Base-by-base conservation (phyloP, 2,329 filamentous ascomycete species). In the Penicillium brasilianum region DNA sequence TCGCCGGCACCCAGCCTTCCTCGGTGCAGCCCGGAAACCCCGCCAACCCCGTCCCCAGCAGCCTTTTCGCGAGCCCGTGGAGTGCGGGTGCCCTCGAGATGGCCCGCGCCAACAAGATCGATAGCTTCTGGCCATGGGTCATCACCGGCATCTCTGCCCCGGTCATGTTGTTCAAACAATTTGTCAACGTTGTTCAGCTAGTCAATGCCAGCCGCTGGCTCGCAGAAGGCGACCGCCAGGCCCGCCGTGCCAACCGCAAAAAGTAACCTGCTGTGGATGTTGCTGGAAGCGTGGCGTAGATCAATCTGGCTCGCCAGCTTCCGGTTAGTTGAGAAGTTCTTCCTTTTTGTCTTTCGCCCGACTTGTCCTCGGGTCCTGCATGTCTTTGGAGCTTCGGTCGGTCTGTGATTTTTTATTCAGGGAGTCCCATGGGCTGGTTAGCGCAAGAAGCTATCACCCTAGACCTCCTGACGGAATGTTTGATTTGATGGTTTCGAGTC, bases 131-230 rank as follows among this genome's bases (percentile, higher is more conserved):
- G 71, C 90, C 91, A 0, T 93, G 90, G 95, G 85, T 95, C 53
- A 84, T 98, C 65, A 90, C 91, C 48, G 86, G 87, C 28, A 80
- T 96, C 69, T 93, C 91, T 71, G 88, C 90, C 68, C 93, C 93
- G 13, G 83, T 97, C 75, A 98, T 98, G 93, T 82, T 87, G 25
- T 84, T 88, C 69, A 99, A 99, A 85, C 95, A 99, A 76, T 84
- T 90, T 72, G 92, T 98, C 83, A 99, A 99, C 72, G 84, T 97
- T 54, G 85, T 98, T 51, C 95, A 99, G 82, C 85, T 99, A 70
- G 87, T 96, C 73, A 96, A 97, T 79, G 95, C 95, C 7, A 93
- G 92, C 78, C 88, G 88, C 73, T 96, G 92, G 89, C 84, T 99
- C 41, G 95, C 92, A 0, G 93, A 98, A 79, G 93, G 93, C n/a